Percentiles rank a stretch among this genome's conserved stretches.
Conservation (phyloP, 768 basidiomycete genomes). For the Lyophyllum semitale region DNA sequence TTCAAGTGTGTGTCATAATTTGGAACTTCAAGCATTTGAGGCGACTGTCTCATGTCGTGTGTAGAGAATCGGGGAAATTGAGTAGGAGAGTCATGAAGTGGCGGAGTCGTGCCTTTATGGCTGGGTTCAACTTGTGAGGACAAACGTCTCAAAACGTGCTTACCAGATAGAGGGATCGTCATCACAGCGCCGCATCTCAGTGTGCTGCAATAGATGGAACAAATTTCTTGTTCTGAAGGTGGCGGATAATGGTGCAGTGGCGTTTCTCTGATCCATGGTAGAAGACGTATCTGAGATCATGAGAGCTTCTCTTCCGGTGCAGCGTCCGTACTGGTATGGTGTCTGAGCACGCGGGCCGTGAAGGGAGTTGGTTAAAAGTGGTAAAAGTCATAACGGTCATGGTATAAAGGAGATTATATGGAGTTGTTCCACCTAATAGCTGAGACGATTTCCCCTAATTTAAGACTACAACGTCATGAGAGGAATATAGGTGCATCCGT, state of each 20-base stretch:
- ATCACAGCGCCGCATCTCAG: not conserved
- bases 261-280: conserved; percentile 9
- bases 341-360: not conserved
- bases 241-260: not conserved
- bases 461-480: too few relatives aligned
- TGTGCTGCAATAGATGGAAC: not conserved
- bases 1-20: not conserved
- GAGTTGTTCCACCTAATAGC: not conserved
- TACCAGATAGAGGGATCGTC: not conserved
- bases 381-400: not conserved
- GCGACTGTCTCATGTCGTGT: not conserved
- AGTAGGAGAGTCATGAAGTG: not conserved
- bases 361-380: not conserved
- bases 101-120: not conserved
- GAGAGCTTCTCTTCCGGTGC: conserved; percentile 36
- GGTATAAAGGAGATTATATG: not conserved
- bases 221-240: not conserved
- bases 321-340: conserved; percentile 18
- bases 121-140: not conserved
- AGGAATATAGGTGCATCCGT: not conserved
- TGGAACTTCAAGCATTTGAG: not conserved
- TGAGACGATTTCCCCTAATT: not conserved
- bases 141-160: not conserved
- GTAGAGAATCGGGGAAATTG: not conserved
- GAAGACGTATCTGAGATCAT: conserved; percentile 32